These are phyloP conservation scores for Epicoccum nigrum DNA, from an alignment of 2,329 filamentous ascomycete species.

Conservation along the genomic window DNA sequence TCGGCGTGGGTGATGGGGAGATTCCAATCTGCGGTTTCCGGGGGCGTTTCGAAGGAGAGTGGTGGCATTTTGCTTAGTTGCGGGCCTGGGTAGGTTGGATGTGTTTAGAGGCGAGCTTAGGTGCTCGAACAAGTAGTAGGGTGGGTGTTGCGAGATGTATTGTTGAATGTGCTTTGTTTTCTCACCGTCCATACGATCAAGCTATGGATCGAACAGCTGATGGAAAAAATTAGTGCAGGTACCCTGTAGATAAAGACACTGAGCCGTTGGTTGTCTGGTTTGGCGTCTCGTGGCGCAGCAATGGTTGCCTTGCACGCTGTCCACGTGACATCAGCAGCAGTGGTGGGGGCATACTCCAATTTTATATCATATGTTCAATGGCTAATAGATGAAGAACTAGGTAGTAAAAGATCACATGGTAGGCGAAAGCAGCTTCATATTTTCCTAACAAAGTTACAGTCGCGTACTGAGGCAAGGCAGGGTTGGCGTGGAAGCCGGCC, in stretches of 20 bases:
- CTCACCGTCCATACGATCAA: neutral
- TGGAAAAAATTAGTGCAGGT: slow-evolving; percentile 3
- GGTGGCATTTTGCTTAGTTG: slow-evolving; percentile 2
- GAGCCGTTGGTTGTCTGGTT: slow-evolving; percentile 4
- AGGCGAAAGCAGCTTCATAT: too few relatives aligned
- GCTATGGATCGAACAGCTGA: neutral
- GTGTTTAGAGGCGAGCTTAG: neutral
- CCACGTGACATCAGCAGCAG: neutral
- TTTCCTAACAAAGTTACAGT: too few relatives aligned
- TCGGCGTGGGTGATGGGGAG: slow-evolving; percentile 17
- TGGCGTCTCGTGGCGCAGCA: too few relatives aligned
- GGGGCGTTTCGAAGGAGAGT: slow-evolving; percentile 13
- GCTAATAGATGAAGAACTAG: too few relatives aligned
- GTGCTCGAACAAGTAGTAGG: neutral
- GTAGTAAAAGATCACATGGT: too few relatives aligned
- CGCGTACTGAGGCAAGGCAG: too few relatives aligned
- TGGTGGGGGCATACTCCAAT: too few relatives aligned
- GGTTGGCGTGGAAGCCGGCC: too few relatives aligned
- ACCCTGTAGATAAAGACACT: slow-evolving; percentile 8
- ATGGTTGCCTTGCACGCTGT: too few relatives aligned
- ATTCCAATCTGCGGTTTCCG: slow-evolving; percentile 17
- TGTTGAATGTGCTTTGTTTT: neutral
- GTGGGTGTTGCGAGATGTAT: neutral
- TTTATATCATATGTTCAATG: too few relatives aligned
- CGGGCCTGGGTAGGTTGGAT: neutral